Conservation (phyloP, 2,329 filamentous ascomycete genomes). For the Sclerotiophoma versabilis region DNA sequence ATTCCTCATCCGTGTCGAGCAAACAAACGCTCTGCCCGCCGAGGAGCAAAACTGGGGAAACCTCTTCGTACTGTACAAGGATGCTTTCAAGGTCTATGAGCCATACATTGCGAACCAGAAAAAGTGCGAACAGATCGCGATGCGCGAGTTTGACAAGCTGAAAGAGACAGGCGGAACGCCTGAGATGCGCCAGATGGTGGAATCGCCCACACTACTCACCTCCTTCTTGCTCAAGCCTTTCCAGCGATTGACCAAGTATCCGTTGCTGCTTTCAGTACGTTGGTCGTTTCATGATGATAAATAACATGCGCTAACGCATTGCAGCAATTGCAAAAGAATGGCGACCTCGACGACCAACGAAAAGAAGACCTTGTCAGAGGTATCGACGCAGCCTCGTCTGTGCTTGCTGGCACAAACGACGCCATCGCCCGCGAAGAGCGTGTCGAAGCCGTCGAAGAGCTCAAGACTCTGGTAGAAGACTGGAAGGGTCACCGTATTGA, state of each 20-base stretch:
- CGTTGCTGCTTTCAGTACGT: constrained; percentile 80
- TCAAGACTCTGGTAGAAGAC: constrained; percentile 85
- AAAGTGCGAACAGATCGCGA: constrained; percentile 84
- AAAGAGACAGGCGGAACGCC: constrained; percentile 70
- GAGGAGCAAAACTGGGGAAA: constrained; percentile 89
- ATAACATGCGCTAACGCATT: constrained; percentile 8
- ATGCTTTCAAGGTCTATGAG: constrained; percentile 90
- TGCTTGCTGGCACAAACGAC: constrained; percentile 85
- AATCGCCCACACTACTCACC: constrained; percentile 85
- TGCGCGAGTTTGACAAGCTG: constrained; percentile 87
- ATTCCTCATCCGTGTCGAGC: constrained; percentile 94
- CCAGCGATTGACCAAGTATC: constrained; percentile 94
- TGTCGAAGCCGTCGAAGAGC: constrained; percentile 81
- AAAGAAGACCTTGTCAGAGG: constrained; percentile 77
- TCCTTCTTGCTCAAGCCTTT: constrained; percentile 96
- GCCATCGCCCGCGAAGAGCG: constrained; percentile 89
- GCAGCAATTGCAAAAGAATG: constrained; percentile 86
- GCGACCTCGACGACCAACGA: constrained; percentile 71
- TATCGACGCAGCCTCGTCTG: constrained; percentile 80
- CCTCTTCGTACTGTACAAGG: constrained; percentile 85
- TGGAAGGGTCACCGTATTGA: constrained; percentile 95
- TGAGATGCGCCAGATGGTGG: constrained; percentile 74
- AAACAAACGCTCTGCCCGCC: constrained; percentile 83
- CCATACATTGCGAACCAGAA: constrained; percentile 97
- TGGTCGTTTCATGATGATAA: constrained; percentile 1